Percentiles rank a stretch among this genome's conserved stretches.
phyloP scores from a whole-genome alignment of 805 yeast genomes.

The Yarrowia sp. region DNA sequence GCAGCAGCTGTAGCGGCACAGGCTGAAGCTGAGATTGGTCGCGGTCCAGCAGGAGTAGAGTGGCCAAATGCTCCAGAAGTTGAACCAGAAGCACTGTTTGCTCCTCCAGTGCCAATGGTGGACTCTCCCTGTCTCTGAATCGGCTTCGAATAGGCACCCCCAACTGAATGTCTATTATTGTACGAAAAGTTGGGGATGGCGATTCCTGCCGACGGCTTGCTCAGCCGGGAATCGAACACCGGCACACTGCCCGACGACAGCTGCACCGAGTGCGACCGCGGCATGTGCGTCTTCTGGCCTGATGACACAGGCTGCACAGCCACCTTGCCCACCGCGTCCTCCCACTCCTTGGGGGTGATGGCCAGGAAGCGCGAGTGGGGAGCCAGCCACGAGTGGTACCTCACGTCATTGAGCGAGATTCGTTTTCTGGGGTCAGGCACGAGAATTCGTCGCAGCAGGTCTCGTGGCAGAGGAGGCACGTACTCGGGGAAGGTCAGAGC shows the following conservation, averaged over 20 bases:
- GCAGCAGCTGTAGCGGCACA: background rate
- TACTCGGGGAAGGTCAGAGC: conserved; percentile 96
- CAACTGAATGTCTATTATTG: conserved; percentile 34
- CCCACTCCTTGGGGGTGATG: conserved; percentile 92
- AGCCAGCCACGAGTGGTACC: conserved; percentile 88
- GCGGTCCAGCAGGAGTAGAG: background rate
- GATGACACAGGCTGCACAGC: background rate
- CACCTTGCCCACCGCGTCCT: conserved; percentile 51
- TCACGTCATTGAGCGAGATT: conserved; percentile 68
- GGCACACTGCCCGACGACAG: conserved; percentile 38
- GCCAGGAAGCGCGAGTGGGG: conserved; percentile 83
- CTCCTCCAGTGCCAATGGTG: too few species aligned
- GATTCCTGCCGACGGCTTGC: conserved; percentile 2
- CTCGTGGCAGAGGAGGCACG: conserved; percentile 88
- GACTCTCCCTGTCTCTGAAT: conserved; percentile 30
- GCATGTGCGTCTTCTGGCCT: conserved; percentile 36
- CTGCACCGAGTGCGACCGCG: conserved; percentile 46
- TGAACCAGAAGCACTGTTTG: too few species aligned
- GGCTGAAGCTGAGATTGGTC: background rate
- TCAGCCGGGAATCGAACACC: background rate
- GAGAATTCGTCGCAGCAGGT: conserved; percentile 77
- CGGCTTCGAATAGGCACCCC: conserved; percentile 22
- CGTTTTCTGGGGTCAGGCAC: conserved; percentile 86
- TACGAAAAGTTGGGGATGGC: conserved; percentile 34
- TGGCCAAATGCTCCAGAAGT: too few species aligned